Evolutionary conservation across 257 asterid genomes (phyloP).

Genomic region (Nicotiana noctiflora): DNA sequence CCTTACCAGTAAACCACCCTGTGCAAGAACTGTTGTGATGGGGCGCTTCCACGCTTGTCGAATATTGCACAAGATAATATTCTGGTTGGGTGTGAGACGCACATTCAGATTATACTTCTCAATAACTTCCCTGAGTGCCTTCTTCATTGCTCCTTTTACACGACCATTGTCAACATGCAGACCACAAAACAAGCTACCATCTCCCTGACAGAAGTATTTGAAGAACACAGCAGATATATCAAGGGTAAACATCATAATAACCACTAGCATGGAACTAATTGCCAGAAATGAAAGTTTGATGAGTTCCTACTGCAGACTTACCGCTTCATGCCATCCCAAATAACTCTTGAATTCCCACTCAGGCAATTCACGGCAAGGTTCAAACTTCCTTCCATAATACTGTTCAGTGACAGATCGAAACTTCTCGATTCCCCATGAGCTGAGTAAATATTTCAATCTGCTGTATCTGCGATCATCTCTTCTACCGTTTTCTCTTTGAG

Average conservation of each 20-base stretch:
- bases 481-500: conserved; percentile 92
- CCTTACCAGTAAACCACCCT: conserved; percentile 89
- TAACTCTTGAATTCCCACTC: conserved; percentile 96
- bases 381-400: conserved; percentile 80
- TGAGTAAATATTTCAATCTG: conserved; percentile 86
- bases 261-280: not conserved
- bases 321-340: conserved; percentile 99
- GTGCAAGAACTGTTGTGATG: conserved; percentile 82
- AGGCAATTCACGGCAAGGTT: conserved; percentile 72
- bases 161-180: conserved; percentile 94
- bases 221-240: not conserved
- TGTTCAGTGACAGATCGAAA: conserved; percentile 74
- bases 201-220: conserved; percentile 54
- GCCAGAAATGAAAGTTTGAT: not conserved
- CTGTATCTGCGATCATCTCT: conserved; percentile 97
- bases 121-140: conserved; percentile 69
- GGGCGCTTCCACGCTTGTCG: conserved; percentile 79
- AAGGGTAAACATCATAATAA: not conserved
- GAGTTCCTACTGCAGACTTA: conserved; percentile 9
- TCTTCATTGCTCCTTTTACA: conserved; percentile 71
- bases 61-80: conserved; percentile 69
- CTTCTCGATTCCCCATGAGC: conserved; percentile 97
- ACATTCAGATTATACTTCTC: conserved; percentile 83
- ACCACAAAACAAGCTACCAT: conserved; percentile 83
- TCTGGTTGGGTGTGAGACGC: conserved; percentile 93